phyloP scores from a whole-genome alignment of 2,329 filamentous ascomycete species.

The Fusarium redolens region DNA sequence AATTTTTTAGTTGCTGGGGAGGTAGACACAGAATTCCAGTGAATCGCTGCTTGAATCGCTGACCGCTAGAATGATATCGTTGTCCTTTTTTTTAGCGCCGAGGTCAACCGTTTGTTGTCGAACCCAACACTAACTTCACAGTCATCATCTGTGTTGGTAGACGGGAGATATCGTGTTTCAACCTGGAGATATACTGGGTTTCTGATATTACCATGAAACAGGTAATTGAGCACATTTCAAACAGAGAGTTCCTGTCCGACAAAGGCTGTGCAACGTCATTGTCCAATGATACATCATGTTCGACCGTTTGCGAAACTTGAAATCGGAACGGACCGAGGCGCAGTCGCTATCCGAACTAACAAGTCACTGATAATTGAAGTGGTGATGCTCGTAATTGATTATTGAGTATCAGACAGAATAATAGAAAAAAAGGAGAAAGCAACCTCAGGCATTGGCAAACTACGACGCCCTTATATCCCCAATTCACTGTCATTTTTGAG shows the following conservation, averaged over 20 bases:
- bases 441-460: slow-evolving; percentile 37
- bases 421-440: not conserved
- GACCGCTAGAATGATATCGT: slow-evolving; percentile 33
- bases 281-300: slow-evolving; percentile 21
- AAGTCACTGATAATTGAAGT: not conserved
- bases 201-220: slow-evolving; percentile 1
- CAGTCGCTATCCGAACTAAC: slow-evolving; percentile 13
- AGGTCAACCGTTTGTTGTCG: not conserved
- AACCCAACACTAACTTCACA: not conserved
- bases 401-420: not conserved
- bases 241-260: slow-evolving; percentile 1
- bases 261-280: slow-evolving; percentile 31
- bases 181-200: not conserved
- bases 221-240: slow-evolving; percentile 4
- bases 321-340: slow-evolving; percentile 42
- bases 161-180: not conserved
- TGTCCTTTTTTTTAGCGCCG: slow-evolving; percentile 12
- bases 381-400: not conserved
- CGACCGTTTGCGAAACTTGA: slow-evolving; percentile 19
- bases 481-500: slow-evolving; percentile 28
- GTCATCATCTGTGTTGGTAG: not conserved
- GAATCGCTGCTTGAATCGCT: slow-evolving; percentile 7
- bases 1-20: slow-evolving; percentile 34
- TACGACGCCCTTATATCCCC: slow-evolving; percentile 32
- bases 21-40: slow-evolving; percentile 31